Evolutionary conservation across 805 yeast species (phyloP).

Genomic region (Starmerella sirachaensis): DNA sequence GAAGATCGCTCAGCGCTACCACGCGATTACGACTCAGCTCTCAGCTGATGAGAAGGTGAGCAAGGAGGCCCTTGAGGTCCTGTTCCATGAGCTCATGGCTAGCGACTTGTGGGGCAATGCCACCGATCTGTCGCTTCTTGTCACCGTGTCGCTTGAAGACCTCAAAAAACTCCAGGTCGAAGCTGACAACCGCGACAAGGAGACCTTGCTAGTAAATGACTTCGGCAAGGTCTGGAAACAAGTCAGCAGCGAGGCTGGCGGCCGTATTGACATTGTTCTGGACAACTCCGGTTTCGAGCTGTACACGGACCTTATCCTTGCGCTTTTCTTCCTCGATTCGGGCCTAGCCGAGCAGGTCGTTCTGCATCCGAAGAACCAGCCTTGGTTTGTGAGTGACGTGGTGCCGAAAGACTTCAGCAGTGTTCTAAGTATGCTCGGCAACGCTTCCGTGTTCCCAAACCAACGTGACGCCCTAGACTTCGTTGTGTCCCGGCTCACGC

Average conservation of each 20-base stretch:
- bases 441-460: conserved; percentile 39
- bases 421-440: conserved; percentile 45
- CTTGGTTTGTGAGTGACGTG: conserved; percentile 98
- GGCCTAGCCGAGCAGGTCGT: conserved; percentile 52
- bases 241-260: conserved; percentile 23
- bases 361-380: conserved; percentile 78
- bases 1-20: conserved; percentile 62
- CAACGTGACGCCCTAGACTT: conserved; percentile 38
- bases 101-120: conserved; percentile 97
- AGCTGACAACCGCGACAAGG: conserved; percentile 68
- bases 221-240: conserved; percentile 52
- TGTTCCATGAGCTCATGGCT: conserved; percentile 75
- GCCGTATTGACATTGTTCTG: conserved; percentile 67
- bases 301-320: conserved; percentile 65
- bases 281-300: conserved; percentile 95
- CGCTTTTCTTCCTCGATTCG: conserved; percentile 57
- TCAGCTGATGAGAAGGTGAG: not conserved
- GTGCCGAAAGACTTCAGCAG: conserved; percentile 65
- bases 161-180: conserved; percentile 78
- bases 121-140: conserved; percentile 79
- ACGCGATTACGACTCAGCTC: conserved; percentile 30
- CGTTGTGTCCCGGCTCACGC: conserved; percentile 37
- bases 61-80: conserved; percentile 36
- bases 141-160: conserved; percentile 62
- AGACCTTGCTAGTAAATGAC: conserved; percentile 69